These are phyloP conservation scores for Tricladium varicosporioides DNA, from an alignment of 2,329 filamentous ascomycete genomes.

Conservation along the genomic window DNA sequence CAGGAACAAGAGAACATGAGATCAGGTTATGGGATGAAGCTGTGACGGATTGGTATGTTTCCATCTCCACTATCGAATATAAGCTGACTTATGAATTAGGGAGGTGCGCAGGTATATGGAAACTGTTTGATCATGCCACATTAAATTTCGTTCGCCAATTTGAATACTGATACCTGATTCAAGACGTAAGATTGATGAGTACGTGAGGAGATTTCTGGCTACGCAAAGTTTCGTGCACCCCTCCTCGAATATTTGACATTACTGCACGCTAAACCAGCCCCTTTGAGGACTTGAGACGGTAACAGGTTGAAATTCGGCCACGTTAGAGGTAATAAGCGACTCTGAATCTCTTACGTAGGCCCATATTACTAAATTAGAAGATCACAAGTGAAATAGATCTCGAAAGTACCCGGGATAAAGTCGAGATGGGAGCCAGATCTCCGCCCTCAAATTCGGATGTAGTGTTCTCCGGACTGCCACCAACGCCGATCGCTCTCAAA, in stretches of 20 bases:
- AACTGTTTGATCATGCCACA: conserved; percentile 41
- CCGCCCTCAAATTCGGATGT: too few species aligned
- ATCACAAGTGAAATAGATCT: too few species aligned
- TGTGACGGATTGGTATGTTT: conserved; percentile 88
- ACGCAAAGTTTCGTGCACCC: too few species aligned
- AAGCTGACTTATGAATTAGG: conserved; percentile 43
- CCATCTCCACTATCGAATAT: not conserved
- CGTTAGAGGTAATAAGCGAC: too few species aligned
- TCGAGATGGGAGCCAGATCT: not conserved
- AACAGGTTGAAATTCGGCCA: too few species aligned
- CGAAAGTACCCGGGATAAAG: not conserved
- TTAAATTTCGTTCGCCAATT: not conserved
- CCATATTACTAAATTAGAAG: conserved; percentile 32
- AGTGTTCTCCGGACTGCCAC: too few species aligned
- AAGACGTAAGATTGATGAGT: not conserved
- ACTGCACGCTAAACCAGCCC: too few species aligned
- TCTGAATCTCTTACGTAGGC: conserved; percentile 38
- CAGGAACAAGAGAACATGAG: conserved; percentile 89
- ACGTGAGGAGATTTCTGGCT: not conserved
- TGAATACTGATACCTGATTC: not conserved
- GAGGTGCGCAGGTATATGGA: conserved; percentile 78
- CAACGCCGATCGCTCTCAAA: not conserved
- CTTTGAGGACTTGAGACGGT: too few species aligned
- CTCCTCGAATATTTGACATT: too few species aligned
- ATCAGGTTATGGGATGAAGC: conserved; percentile 89